Evolutionary conservation across 257 asterid genomes (phyloP).

Genomic region (Petrea volubilis): DNA sequence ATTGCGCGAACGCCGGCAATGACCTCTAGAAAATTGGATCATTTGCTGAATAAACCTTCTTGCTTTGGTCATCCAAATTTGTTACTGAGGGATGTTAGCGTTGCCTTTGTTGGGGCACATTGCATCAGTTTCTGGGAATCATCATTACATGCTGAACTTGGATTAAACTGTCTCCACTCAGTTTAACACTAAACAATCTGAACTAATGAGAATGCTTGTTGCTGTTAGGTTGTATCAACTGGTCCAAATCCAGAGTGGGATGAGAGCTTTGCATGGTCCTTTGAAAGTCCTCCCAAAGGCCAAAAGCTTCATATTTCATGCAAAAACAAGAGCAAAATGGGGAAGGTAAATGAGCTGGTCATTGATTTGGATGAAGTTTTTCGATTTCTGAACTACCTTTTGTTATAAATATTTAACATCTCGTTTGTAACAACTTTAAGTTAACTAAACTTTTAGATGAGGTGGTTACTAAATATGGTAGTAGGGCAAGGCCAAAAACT

Average conservation of each 20-base stretch:
- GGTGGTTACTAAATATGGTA: no score
- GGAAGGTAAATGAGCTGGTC: conserved; percentile 59
- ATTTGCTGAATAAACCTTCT: neutral
- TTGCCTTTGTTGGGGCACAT: no score
- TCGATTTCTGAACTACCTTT: neutral
- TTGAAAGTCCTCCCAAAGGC: conserved; percentile 99
- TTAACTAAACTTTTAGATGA: no score
- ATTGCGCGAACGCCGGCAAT: no score
- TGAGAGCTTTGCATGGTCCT: conserved; percentile 93
- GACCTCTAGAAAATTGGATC: no score
- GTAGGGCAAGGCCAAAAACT: no score
- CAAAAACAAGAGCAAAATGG: conserved; percentile 99
- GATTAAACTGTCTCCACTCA: neutral
- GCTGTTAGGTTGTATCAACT: conserved; percentile 77
- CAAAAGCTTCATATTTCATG: conserved; percentile 99
- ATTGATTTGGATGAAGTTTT: neutral
- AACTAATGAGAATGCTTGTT: conserved; percentile 6
- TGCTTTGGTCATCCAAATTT: no score
- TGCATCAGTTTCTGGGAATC: no score
- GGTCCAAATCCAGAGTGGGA: conserved; percentile 99
- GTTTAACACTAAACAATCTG: neutral
- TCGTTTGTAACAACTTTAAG: no score
- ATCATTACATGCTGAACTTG: neutral
- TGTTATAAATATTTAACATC: no score
- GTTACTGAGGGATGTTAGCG: no score